These are phyloP conservation scores for Pisolithus thermaeus DNA, from an alignment of 1,284 basidiomycete genomes.

Conservation along the genomic window DNA sequence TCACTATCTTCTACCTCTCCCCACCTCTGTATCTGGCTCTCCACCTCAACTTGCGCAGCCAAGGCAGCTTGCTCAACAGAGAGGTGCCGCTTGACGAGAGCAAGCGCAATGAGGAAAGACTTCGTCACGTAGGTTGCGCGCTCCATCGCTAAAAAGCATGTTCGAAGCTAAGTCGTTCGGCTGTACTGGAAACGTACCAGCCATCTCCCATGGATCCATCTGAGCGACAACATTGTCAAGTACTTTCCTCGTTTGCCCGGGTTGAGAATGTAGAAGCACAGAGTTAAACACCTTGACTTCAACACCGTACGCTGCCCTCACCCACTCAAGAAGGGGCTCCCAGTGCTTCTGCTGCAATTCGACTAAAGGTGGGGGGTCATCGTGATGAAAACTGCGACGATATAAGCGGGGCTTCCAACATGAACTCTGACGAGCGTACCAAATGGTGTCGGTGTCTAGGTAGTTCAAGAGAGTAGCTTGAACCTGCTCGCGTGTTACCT, in stretches of 20 bases:
- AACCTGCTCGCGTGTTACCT: slow-evolving; percentile 57
- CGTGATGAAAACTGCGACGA: slow-evolving; percentile 70
- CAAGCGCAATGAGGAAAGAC: slow-evolving; percentile 86
- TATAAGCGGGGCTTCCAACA: slow-evolving; percentile 5
- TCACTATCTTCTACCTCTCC: slow-evolving; percentile 98
- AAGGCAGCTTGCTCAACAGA: slow-evolving; percentile 81
- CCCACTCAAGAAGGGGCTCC: slow-evolving; percentile 86
- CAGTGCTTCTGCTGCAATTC: slow-evolving; percentile 83
- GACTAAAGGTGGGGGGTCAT: slow-evolving; percentile 72
- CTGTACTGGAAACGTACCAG: slow-evolving; percentile 51
- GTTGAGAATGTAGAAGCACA: slow-evolving; percentile 63
- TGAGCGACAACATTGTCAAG: slow-evolving; percentile 51
- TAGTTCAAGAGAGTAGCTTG: slow-evolving; percentile 77
- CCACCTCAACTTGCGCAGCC: slow-evolving; percentile 89
- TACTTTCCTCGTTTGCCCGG: slow-evolving; percentile 58
- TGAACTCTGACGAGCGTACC: slow-evolving; percentile 43
- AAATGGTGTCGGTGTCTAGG: slow-evolving; percentile 93
- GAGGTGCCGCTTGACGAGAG: slow-evolving; percentile 72
- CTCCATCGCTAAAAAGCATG: slow-evolving; percentile 69
- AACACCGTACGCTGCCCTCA: slow-evolving; percentile 57
- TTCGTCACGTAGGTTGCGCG: slow-evolving; percentile 88
- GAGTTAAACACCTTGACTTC: slow-evolving; percentile 66
- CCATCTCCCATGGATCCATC: slow-evolving; percentile 82
- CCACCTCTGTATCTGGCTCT: slow-evolving; percentile 94
- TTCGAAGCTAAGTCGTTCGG: not conserved